Evolutionary conservation across 2,329 filamentous ascomycete genomes (phyloP).

Genomic region (Penicillium sp.): DNA sequence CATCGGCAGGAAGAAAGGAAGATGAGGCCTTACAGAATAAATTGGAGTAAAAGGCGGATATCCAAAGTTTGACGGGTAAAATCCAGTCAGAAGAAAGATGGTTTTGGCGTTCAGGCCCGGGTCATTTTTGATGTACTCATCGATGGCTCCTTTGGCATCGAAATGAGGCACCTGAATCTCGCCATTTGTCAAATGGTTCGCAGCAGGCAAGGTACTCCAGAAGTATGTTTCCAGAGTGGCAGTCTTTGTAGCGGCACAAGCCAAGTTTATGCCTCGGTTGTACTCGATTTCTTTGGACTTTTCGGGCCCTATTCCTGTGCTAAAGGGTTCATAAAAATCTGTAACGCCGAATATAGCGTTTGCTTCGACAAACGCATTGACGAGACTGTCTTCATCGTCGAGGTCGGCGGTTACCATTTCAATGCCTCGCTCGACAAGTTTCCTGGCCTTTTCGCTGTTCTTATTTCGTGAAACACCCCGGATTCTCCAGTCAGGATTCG

Average conservation of each 20-base stretch:
- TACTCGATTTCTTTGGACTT: constrained; percentile 1
- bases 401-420: constrained; percentile 29
- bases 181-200: constrained; percentile 42
- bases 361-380: constrained; percentile 37
- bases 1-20: not conserved
- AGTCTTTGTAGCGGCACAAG: constrained; percentile 44
- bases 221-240: constrained; percentile 43
- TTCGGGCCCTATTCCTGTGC: constrained; percentile 1
- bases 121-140: constrained; percentile 7
- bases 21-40: not conserved
- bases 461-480: constrained; percentile 32
- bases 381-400: constrained; percentile 24
- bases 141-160: constrained; percentile 6
- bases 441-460: constrained; percentile 18
- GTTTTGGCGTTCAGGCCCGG: not conserved
- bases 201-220: constrained; percentile 48
- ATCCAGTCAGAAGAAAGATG: constrained; percentile 7
- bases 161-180: constrained; percentile 15
- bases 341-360: constrained; percentile 54
- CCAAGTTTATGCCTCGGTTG: constrained; percentile 46
- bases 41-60: constrained; percentile 8
- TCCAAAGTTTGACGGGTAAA: constrained; percentile 2
- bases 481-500: constrained; percentile 17
- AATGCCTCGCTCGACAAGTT: constrained; percentile 22
- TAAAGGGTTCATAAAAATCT: constrained; percentile 41